These are phyloP conservation scores for Ophiobolus disseminans DNA, from an alignment of 2,329 filamentous ascomycete genomes.

Conservation along the genomic window DNA sequence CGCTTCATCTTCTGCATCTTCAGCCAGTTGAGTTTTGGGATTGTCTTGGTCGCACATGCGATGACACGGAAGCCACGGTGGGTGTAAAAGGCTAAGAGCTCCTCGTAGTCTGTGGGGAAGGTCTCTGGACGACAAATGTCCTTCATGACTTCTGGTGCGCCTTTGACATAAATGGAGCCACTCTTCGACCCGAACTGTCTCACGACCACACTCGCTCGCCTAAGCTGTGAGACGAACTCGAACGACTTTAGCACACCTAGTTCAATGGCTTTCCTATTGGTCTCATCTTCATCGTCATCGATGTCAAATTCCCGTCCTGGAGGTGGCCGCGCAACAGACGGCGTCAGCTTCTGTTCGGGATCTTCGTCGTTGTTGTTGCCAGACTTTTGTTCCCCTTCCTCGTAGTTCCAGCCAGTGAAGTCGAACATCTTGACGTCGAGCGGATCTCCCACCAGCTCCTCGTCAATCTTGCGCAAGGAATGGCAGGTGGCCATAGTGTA, in stretches of 20 bases:
- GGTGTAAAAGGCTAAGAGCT: conserved; percentile 87
- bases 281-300: conserved; percentile 56
- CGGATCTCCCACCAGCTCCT: conserved; percentile 89
- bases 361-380: conserved; percentile 70
- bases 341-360: conserved; percentile 79
- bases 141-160: conserved; percentile 94
- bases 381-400: conserved; percentile 78
- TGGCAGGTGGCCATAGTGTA: conserved; percentile 99
- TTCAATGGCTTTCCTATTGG: conserved; percentile 68
- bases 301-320: conserved; percentile 64
- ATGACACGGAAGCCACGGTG: conserved; percentile 97
- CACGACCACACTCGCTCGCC: conserved; percentile 91
- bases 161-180: conserved; percentile 91
- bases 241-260: conserved; percentile 90
- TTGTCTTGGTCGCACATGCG: conserved; percentile 87
- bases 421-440: conserved; percentile 99
- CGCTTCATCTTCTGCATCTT: conserved; percentile 94
- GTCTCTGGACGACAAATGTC: conserved; percentile 87
- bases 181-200: conserved; percentile 84
- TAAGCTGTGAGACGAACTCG: conserved; percentile 92
- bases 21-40: conserved; percentile 88
- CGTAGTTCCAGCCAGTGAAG: conserved; percentile 90
- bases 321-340: conserved; percentile 88
- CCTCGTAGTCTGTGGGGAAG: conserved; percentile 88
- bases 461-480: conserved; percentile 84